Conservation (phyloP, 345 rosid species). For the Streptanthus diversifolius region DNA sequence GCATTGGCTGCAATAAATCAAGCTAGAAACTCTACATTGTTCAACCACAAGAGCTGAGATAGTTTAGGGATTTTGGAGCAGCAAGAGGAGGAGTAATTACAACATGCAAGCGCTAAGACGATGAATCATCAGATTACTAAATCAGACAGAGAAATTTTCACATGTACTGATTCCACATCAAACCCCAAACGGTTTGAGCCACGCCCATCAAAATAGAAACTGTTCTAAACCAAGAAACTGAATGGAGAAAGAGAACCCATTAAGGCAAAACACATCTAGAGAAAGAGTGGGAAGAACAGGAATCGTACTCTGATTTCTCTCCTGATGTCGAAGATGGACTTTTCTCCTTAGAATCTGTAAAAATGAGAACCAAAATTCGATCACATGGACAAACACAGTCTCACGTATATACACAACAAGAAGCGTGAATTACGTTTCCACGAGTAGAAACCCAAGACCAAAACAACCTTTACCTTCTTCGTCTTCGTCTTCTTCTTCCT, state of each 20-base stretch:
- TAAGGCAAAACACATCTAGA: not conserved
- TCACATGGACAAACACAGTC: conserved; percentile 26
- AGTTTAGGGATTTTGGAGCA: not conserved
- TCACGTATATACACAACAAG: conserved; percentile 14
- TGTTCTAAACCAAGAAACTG: conserved; percentile 19
- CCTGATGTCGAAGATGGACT: conserved; percentile 54
- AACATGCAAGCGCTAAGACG: conserved; percentile 41
- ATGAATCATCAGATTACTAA: conserved; percentile 5
- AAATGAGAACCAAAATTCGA: conserved; percentile 4
- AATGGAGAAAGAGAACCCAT: conserved; percentile 6
- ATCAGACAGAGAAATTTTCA: not conserved
- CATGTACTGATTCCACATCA: not conserved
- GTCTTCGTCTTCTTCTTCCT: conserved; percentile 10
- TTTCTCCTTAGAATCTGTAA: conserved; percentile 53
- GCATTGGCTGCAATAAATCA: not conserved
- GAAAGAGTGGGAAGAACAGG: conserved; percentile 2
- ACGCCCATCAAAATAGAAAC: conserved; percentile 3
- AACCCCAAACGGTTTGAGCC: not conserved
- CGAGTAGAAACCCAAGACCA: conserved; percentile 4
- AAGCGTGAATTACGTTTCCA: conserved; percentile 1
- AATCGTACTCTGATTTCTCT: conserved; percentile 63
- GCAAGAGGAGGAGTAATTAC: conserved; percentile 13
- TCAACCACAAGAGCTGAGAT: not conserved
- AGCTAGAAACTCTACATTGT: not conserved
- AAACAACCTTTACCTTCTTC: conserved; percentile 35